These are phyloP conservation scores for Candolleomyces aberdarensis DNA, from an alignment of 768 basidiomycete genomes.

Conservation along the genomic window DNA sequence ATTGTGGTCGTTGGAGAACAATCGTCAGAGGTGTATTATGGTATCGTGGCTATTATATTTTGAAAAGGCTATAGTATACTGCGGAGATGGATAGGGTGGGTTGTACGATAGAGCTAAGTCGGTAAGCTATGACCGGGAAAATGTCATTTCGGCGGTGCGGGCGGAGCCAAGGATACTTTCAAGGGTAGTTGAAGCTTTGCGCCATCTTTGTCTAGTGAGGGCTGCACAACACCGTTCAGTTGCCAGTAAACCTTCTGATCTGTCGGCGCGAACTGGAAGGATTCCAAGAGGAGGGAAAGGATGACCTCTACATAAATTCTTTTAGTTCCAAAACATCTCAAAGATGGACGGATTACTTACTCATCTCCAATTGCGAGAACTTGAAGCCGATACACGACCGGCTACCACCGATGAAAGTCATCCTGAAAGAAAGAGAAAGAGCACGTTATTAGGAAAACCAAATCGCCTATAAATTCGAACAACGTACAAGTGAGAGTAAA, in stretches of 20 bases:
- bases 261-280: constrained; percentile 19
- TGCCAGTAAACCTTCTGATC: constrained; percentile 23
- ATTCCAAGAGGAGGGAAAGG: constrained; percentile 16
- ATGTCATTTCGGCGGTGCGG: too few species aligned
- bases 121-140: too few species aligned
- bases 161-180: too few species aligned
- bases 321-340: too few species aligned
- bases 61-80: background rate
- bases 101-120: too few species aligned
- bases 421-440: background rate
- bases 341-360: background rate
- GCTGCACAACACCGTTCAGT: constrained; percentile 21
- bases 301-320: constrained; percentile 16
- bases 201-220: constrained; percentile 11
- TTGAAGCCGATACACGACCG: background rate
- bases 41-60: background rate
- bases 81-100: background rate
- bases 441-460: too few species aligned
- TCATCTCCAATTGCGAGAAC: background rate
- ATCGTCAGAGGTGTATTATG: background rate
- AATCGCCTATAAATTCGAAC: too few species aligned
- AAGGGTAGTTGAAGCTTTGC: background rate
- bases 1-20: background rate
- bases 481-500: constrained; percentile 39
- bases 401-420: background rate